Conservation (phyloP, 1,284 basidiomycete genomes). For the Agaricales sp. region DNA sequence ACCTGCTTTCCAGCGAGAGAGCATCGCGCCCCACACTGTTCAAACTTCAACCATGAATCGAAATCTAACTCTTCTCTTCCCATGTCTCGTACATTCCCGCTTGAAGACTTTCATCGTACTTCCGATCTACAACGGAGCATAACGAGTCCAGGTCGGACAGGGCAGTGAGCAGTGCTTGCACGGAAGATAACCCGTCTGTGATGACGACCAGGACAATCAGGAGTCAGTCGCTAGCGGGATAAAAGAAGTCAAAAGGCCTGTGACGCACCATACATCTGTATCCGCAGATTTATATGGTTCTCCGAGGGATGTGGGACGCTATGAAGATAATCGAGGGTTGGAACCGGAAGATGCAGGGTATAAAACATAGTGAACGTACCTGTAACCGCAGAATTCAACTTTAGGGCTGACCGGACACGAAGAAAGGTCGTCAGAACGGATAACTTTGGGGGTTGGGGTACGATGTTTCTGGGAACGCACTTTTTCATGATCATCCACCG, state of each 20-base stretch:
- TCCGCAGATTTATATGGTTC: conserved; percentile 89
- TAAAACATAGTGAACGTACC: conserved; percentile 34
- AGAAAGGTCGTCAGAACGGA: conserved; percentile 4
- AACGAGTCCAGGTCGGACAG: conserved; percentile 69
- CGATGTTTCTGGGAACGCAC: conserved; percentile 36
- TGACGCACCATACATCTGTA: conserved; percentile 97
- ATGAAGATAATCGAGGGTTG: conserved; percentile 9
- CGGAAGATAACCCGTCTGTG: conserved; percentile 73
- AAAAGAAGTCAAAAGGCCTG: neutral
- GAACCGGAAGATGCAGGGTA: conserved; percentile 5
- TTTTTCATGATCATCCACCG: conserved; percentile 99
- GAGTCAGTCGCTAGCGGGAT: conserved; percentile 1
- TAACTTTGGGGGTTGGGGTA: conserved; percentile 7
- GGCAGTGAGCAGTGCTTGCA: conserved; percentile 68
- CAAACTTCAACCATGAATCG: no score
- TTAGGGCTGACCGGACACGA: conserved; percentile 84
- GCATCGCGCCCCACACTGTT: no score
- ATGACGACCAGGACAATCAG: neutral
- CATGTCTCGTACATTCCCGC: conserved; percentile 48
- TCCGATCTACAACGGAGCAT: conserved; percentile 56
- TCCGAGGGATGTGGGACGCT: conserved; percentile 95
- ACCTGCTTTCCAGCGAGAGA: no score
- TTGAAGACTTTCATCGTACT: conserved; percentile 50
- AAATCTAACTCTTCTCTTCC: conserved; percentile 62
- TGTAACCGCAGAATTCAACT: conserved; percentile 98